Base-by-base conservation (phyloP, 1,284 basidiomycete species). In the Trichosporon sp. region DNA sequence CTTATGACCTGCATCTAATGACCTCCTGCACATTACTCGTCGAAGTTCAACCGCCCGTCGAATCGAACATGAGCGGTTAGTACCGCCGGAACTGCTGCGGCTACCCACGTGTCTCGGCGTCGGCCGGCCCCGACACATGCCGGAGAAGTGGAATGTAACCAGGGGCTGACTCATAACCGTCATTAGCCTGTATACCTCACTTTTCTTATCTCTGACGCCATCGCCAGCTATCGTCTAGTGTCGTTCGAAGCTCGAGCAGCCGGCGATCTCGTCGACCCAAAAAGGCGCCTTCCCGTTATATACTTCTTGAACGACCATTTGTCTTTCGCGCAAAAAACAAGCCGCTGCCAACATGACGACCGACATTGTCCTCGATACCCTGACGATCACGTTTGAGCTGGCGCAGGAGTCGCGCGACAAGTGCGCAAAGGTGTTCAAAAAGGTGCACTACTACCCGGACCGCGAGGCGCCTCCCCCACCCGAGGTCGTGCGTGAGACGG, bases 391-490 rank as follows among this genome's bases (percentile, higher is more conserved):
- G 7, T 59, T 69, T 34, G 29, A 66, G 1, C 37, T 73, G 44
- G 70, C 72, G n/a, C 58, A 65, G 2, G 58, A 56, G 9, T 61
- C 72, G 58, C 67, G 77, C 10, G 65, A 61, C 13, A 62, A 69
- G 54, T 52, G 78, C 31, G 63, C 69, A 33, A 44, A 56, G 14
- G 34, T 60, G 11, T 77, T 80, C 68, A 34, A 68, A 25, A 71
- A 63, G 8, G 72, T 78, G 4, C 67, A 75, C 63, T 74, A 75
- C 61, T 69, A 69, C 58, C 73, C 73, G 0, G 37, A 65, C 13
- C 62, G 56, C 14, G 60, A 65, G 11, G 58, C 74, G 23, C 27
- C 49, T 13, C 49, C 49, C 14, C 66, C 74, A 3, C 54, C 60
- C 10, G 68, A 74, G 10, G 59, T 68, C 13, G 64, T 71, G 25